phyloP scores from a whole-genome alignment of 129 eudicot genomes.

The Silybum marianum region DNA sequence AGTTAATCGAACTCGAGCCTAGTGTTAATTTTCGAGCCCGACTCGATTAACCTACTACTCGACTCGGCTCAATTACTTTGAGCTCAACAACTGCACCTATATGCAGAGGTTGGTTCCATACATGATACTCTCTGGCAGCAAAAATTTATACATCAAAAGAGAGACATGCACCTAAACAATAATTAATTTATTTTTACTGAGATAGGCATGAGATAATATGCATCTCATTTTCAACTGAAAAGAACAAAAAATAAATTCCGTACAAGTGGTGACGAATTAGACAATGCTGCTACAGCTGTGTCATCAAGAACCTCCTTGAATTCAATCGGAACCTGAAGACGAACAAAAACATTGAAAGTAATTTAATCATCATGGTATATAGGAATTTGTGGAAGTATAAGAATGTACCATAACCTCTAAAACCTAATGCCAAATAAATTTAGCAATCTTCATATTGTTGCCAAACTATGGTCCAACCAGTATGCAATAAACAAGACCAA shows the following conservation, averaged over 20 bases:
- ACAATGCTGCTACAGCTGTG: slow-evolving; percentile 87
- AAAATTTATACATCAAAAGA: background rate
- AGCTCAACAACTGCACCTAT: background rate
- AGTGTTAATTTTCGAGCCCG: too few relatives aligned
- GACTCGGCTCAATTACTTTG: too few relatives aligned
- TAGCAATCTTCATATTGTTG: slow-evolving; percentile 5
- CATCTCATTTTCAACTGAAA: slow-evolving; percentile 9
- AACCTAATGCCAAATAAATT: slow-evolving; percentile 2
- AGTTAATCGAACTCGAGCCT: too few relatives aligned
- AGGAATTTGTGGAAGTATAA: background rate
- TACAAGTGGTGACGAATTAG: slow-evolving; percentile 83
- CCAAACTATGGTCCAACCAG: background rate
- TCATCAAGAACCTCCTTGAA: slow-evolving; percentile 89
- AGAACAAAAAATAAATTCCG: slow-evolving; percentile 25
- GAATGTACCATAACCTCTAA: slow-evolving; percentile 13
- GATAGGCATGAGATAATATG: slow-evolving; percentile 18
- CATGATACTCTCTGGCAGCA: background rate
- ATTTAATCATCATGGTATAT: slow-evolving; percentile 2
- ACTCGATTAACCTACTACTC: too few relatives aligned
- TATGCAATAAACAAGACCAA: background rate
- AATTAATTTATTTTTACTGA: background rate
- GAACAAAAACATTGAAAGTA: slow-evolving; percentile 1
- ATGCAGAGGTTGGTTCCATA: background rate
- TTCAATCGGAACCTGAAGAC: slow-evolving; percentile 81
- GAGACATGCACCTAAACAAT: background rate